Evolutionary conservation across 352 stramenopile genomes (phyloP).

Genomic region (Pythium myriotylum): DNA sequence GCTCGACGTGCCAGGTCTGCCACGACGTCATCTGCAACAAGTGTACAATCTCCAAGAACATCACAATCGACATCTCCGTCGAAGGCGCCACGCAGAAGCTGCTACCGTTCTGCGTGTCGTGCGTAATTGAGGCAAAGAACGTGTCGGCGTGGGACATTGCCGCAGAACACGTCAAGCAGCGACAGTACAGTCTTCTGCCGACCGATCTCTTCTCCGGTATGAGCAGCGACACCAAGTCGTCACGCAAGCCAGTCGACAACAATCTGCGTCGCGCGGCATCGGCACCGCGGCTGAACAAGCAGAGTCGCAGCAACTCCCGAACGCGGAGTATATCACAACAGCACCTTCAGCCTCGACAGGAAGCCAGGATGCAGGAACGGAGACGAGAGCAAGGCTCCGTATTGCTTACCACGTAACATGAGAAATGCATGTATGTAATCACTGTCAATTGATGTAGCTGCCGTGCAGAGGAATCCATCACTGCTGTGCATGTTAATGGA

Average conservation of each 20-base stretch:
- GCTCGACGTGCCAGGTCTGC: conserved; percentile 23
- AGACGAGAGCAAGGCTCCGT: conserved; percentile 10
- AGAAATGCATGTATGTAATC: too few relatives aligned
- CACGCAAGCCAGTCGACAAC: not conserved
- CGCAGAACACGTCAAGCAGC: conserved; percentile 15
- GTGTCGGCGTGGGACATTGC: conserved; percentile 23
- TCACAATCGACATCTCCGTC: conserved; percentile 32
- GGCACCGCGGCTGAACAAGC: conserved; percentile 9
- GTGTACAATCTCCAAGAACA: conserved; percentile 42
- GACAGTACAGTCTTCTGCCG: conserved; percentile 15
- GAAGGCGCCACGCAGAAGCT: conserved; percentile 22
- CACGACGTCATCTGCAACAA: conserved; percentile 33
- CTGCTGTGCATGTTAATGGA: too few relatives aligned
- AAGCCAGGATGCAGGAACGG: conserved; percentile 3
- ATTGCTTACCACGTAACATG: conserved; percentile 8
- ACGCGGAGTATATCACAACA: conserved; percentile 8
- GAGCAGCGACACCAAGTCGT: not conserved
- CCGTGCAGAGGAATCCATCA: too few relatives aligned
- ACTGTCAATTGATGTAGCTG: too few relatives aligned
- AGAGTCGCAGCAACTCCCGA: conserved; percentile 7
- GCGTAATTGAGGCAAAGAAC: conserved; percentile 32
- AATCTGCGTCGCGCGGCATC: conserved; percentile 8
- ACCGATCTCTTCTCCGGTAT: conserved; percentile 4
- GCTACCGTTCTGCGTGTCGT: conserved; percentile 41
- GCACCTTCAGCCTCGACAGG: not conserved